phyloP scores from a whole-genome alignment of 768 basidiomycete genomes.

The Hirschioporus abietinus region DNA sequence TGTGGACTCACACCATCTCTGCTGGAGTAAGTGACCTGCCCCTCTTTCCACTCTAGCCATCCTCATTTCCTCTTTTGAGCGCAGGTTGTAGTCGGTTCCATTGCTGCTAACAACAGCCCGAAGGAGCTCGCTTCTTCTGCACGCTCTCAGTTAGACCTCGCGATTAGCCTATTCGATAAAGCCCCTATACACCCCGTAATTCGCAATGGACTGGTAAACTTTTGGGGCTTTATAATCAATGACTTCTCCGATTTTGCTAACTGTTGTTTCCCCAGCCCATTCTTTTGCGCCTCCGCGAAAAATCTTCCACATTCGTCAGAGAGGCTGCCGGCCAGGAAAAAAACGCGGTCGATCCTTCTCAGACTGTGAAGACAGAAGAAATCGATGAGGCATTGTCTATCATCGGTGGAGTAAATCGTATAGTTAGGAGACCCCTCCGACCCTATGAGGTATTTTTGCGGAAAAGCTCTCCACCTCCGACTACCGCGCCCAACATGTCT shows the following conservation, averaged over 20 bases:
- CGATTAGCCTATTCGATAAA: neutral
- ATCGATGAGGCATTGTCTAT: neutral
- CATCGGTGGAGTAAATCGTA: neutral
- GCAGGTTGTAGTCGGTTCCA: neutral
- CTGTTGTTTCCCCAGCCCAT: neutral
- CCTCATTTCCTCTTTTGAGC: neutral
- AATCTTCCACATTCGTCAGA: neutral
- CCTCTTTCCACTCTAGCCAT: neutral
- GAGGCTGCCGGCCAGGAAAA: neutral
- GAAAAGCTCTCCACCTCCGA: neutral
- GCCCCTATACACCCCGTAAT: neutral
- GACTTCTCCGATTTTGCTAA: neutral
- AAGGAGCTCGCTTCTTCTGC: neutral
- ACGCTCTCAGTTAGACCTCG: neutral
- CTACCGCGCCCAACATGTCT: neutral
- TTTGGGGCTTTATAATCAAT: neutral
- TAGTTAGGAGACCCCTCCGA: neutral
- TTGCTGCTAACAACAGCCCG: neutral
- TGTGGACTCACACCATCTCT: neutral
- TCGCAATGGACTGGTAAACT: neutral
- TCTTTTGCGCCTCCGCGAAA: neutral
- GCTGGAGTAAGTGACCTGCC: neutral
- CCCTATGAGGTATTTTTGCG: neutral
- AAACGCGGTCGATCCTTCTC: neutral
- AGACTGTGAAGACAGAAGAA: neutral